These are phyloP conservation scores for Boehmeria nivea DNA, from an alignment of 306 rosid species.

Conservation along the genomic window DNA sequence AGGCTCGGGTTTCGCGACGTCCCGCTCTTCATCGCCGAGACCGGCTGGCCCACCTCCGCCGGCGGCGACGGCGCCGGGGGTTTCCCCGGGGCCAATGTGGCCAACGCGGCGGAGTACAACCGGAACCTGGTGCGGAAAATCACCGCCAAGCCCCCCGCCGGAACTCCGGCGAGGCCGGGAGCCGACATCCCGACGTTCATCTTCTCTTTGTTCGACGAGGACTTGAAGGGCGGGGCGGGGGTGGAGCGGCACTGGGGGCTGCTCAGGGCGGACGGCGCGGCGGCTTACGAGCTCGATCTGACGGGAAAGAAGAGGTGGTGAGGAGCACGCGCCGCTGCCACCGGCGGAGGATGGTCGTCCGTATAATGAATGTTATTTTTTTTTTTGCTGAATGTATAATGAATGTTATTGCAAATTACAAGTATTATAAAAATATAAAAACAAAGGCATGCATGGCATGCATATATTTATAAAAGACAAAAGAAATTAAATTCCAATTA, in stretches of 20 bases:
- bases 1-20: slow-evolving; percentile 59
- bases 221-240: slow-evolving; percentile 53
- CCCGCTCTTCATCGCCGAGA: slow-evolving; percentile 51
- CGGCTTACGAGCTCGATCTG: slow-evolving; percentile 57
- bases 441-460: no score
- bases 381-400: no score
- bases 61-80: slow-evolving; percentile 50
- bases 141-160: slow-evolving; percentile 42
- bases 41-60: slow-evolving; percentile 67
- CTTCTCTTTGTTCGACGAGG: slow-evolving; percentile 64
- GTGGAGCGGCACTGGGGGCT: slow-evolving; percentile 85
- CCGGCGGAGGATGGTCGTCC: background rate
- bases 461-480: no score
- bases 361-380: background rate
- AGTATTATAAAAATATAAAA: no score
- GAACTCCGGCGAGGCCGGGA: slow-evolving; percentile 65
- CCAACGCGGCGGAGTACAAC: slow-evolving; percentile 63
- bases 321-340: background rate
- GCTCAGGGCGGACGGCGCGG: slow-evolving; percentile 43
- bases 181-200: slow-evolving; percentile 57
- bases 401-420: no score
- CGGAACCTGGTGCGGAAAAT: slow-evolving; percentile 51
- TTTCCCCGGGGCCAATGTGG: slow-evolving; percentile 46
- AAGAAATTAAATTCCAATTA: no score
- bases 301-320: slow-evolving; percentile 24